phyloP scores from a whole-genome alignment of 2,329 filamentous ascomycete species.

The Sporothrix inflata region DNA sequence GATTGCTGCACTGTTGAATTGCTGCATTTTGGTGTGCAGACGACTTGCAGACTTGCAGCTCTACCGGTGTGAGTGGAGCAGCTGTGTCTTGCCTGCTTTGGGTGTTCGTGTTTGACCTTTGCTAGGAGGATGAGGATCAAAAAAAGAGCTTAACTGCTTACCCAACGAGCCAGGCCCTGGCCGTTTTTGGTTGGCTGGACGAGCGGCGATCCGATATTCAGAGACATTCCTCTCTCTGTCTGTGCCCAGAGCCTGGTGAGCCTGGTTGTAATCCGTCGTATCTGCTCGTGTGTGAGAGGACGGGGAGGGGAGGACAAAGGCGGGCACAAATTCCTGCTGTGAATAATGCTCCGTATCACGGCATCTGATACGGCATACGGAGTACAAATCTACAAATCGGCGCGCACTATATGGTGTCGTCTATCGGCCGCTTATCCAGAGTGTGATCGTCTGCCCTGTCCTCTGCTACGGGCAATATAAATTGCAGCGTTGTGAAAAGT shows the following conservation, averaged over 20 bases:
- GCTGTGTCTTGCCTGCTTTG: slow-evolving; percentile 8
- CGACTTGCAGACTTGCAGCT: neutral
- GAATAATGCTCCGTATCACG: slow-evolving; percentile 1
- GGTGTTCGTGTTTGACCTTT: neutral
- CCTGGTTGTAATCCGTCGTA: too few species aligned
- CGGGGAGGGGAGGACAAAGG: neutral
- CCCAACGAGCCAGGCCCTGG: neutral
- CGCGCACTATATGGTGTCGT: neutral
- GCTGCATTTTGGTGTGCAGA: neutral
- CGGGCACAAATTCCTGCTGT: neutral
- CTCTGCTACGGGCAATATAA: neutral
- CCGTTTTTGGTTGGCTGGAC: slow-evolving; percentile 22
- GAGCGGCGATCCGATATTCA: slow-evolving; percentile 15
- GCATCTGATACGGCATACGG: neutral
- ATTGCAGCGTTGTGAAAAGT: neutral
- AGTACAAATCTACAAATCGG: neutral
- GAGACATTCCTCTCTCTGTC: slow-evolving; percentile 12
- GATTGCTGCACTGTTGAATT: slow-evolving; percentile 3
- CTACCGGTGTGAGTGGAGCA: slow-evolving; percentile 19
- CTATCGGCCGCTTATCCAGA: neutral
- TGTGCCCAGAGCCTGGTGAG: too few species aligned
- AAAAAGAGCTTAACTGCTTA: neutral
- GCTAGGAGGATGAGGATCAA: neutral
- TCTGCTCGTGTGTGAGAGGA: neutral
- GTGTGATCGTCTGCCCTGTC: neutral